Conservation (phyloP, 1,284 basidiomycete species). For the Chalciporus sp. region DNA sequence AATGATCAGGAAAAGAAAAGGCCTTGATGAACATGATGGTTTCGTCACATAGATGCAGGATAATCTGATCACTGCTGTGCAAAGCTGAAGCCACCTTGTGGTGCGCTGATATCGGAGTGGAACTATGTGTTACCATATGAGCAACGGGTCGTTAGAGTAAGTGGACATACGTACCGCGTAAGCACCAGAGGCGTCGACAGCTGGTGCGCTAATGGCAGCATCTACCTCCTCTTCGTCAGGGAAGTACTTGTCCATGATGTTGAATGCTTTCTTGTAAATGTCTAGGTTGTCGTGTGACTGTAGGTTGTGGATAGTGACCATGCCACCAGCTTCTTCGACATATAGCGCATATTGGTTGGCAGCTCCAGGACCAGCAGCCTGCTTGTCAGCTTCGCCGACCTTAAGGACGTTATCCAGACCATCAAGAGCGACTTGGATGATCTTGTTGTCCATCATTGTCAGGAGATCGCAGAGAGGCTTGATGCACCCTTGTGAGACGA, state of each 20-base stretch:
- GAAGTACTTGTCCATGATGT: slow-evolving; percentile 98
- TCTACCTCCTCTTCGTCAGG: slow-evolving; percentile 86
- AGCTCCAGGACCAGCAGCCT: slow-evolving; percentile 79
- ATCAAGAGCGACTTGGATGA: slow-evolving; percentile 97
- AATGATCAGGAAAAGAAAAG: slow-evolving; percentile 13
- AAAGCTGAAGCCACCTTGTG: slow-evolving; percentile 95
- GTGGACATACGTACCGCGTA: slow-evolving; percentile 74
- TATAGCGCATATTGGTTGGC: slow-evolving; percentile 93
- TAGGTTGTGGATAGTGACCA: slow-evolving; percentile 98
- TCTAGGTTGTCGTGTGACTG: slow-evolving; percentile 99
- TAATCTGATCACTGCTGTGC: slow-evolving; percentile 47
- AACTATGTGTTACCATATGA: slow-evolving; percentile 50
- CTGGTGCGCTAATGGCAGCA: slow-evolving; percentile 76
- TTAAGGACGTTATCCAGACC: slow-evolving; percentile 99
- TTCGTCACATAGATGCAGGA: slow-evolving; percentile 9
- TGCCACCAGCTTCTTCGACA: slow-evolving; percentile 98
- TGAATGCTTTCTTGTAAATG: slow-evolving; percentile 99
- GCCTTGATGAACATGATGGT: background rate
- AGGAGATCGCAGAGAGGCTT: slow-evolving; percentile 97
- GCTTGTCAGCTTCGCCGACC: slow-evolving; percentile 96
- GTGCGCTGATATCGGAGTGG: slow-evolving; percentile 79
- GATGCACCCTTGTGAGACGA: slow-evolving; percentile 97
- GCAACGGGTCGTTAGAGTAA: slow-evolving; percentile 3
- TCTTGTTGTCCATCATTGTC: slow-evolving; percentile 99
- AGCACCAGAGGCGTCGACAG: slow-evolving; percentile 85